Percentiles rank a stretch among this genome's conserved stretches.
phyloP scores from a whole-genome alignment of 352 stramenopile genomes.

The Pythium pyrilobum region DNA sequence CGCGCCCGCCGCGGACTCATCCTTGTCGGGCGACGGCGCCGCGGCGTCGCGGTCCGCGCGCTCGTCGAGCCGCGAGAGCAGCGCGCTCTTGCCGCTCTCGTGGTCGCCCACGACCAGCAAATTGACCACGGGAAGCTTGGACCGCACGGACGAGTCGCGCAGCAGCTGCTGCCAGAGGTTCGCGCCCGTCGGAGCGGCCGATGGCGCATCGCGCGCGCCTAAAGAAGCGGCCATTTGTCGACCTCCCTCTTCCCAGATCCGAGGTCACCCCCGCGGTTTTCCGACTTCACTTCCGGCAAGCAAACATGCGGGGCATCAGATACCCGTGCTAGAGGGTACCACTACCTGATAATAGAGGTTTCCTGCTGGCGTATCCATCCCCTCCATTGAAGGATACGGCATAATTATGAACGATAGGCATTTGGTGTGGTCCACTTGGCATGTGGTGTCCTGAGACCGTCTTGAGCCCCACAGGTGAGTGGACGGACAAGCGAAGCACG shows the following conservation, averaged over 20 bases:
- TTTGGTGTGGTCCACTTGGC: constrained; percentile 1
- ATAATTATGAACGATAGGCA: not conserved
- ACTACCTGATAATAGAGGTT: not conserved
- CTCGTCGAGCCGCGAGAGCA: constrained; percentile 61
- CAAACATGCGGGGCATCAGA: too few relatives aligned
- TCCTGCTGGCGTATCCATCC: not conserved
- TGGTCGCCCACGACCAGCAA: constrained; percentile 67
- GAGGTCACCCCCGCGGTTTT: not conserved
- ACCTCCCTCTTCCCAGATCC: not conserved
- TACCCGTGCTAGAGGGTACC: too few relatives aligned
- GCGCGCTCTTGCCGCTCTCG: constrained; percentile 66
- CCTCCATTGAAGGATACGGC: not conserved
- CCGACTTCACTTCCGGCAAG: constrained; percentile 5
- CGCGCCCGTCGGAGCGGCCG: not conserved
- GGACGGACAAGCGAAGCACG: constrained; percentile 5
- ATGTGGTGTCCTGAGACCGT: too few relatives aligned
- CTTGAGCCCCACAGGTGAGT: constrained; percentile 7
- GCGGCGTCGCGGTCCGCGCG: constrained; percentile 2
- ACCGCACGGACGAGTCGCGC: constrained; percentile 71
- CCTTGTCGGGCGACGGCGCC: not conserved
- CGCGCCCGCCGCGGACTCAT: constrained; percentile 2
- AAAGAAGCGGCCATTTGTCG: constrained; percentile 1
- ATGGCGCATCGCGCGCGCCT: not conserved
- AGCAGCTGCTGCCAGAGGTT: constrained; percentile 86
- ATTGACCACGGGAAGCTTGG: constrained; percentile 58